A percentile compares a stretch with the other conserved stretches of the same genome.
These are phyloP conservation scores for Quercus agrifolia DNA, from an alignment of 306 rosid genomes.

Conservation along the genomic window DNA sequence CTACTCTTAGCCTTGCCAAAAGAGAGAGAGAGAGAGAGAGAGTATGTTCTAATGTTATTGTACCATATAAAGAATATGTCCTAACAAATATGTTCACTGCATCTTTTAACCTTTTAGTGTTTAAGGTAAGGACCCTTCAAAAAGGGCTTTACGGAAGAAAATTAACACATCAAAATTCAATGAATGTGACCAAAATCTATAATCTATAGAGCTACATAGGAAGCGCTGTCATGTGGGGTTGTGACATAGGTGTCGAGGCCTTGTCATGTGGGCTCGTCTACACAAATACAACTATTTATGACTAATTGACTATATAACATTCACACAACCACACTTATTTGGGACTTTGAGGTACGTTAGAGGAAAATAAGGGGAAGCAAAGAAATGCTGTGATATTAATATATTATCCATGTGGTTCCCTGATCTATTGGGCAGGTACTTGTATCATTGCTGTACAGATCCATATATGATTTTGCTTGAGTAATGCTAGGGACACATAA, in stretches of 20 bases:
- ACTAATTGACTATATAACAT: too few species aligned
- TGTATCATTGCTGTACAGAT: neutral
- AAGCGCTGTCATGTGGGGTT: neutral
- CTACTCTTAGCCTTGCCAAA: neutral
- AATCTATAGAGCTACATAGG: neutral
- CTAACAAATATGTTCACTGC: neutral
- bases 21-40: too few species aligned
- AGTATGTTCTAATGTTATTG: too few species aligned
- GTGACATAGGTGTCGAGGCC: neutral
- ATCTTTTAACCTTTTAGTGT: neutral
- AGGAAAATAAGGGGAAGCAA: neutral
- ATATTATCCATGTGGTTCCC: neutral
- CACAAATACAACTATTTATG: too few species aligned
- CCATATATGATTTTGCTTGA: too few species aligned
- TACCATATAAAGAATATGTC: too few species aligned
- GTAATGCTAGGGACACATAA: too few species aligned
- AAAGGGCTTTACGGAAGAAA: neutral
- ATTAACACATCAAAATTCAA: neutral
- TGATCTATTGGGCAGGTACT: neutral
- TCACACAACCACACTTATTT: neutral
- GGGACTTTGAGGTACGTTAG: neutral
- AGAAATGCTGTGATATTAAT: neutral
- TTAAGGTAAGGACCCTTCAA: too few species aligned
- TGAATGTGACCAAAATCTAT: neutral
- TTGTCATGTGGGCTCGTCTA: too few species aligned